Percentiles rank a stretch among this genome's conserved stretches.
Evolutionary conservation across 352 stramenopile species (phyloP).

Genomic region (Phytopythium montanum): DNA sequence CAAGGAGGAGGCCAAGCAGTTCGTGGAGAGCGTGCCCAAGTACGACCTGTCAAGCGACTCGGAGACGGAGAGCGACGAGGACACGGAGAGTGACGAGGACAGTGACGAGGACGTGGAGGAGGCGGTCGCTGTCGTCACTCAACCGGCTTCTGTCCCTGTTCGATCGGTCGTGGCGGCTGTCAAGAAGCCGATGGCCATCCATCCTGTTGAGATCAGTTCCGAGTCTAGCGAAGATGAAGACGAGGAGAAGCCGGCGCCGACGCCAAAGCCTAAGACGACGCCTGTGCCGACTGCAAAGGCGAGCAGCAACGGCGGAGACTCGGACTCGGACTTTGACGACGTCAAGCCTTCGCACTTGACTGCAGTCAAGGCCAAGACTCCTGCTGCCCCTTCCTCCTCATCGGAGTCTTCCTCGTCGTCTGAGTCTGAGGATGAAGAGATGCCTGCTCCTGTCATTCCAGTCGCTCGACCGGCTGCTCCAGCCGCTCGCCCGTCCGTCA

Average conservation of each 20-base stretch:
- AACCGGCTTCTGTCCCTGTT: not conserved
- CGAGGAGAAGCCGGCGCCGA: slow-evolving; percentile 3
- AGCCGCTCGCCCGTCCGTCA: slow-evolving; percentile 2
- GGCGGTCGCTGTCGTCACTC: not conserved
- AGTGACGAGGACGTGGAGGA: not conserved
- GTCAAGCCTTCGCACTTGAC: not conserved
- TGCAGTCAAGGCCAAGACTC: not conserved
- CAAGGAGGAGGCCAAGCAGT: slow-evolving; percentile 14
- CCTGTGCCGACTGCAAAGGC: not conserved
- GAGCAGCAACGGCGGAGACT: slow-evolving; percentile 3
- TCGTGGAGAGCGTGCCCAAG: slow-evolving; percentile 57
- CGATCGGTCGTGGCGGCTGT: not conserved
- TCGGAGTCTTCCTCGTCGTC: slow-evolving; percentile 21
- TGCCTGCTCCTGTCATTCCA: slow-evolving; percentile 3
- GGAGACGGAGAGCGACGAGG: slow-evolving; percentile 23
- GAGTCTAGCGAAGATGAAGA: slow-evolving; percentile 42
- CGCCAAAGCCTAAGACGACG: not conserved
- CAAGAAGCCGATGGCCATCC: not conserved
- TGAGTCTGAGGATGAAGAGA: slow-evolving; percentile 22
- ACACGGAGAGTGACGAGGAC: slow-evolving; percentile 1
- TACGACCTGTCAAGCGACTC: slow-evolving; percentile 57
- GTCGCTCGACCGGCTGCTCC: too few species aligned
- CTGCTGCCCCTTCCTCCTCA: slow-evolving; percentile 5
- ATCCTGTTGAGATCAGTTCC: slow-evolving; percentile 21
- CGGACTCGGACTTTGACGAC: slow-evolving; percentile 20